These are phyloP conservation scores for Septoria petroselini DNA, from an alignment of 2,329 filamentous ascomycete genomes.

Conservation along the genomic window DNA sequence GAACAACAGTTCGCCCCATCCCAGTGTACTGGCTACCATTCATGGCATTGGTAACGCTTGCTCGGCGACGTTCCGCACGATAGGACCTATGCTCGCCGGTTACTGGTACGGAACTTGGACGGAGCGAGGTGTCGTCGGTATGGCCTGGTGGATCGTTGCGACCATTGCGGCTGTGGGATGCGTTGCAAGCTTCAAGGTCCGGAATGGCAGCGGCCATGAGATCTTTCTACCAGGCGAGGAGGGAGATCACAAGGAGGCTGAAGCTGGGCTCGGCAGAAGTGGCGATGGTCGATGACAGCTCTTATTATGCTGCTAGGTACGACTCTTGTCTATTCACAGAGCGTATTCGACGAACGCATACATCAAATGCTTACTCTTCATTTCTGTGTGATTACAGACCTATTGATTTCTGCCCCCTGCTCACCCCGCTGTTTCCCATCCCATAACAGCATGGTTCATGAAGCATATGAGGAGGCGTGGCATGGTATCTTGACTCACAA, in stretches of 20 bases:
- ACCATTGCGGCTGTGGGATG: conserved; percentile 57
- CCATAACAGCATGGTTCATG: neutral
- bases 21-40: conserved; percentile 55
- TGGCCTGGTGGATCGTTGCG: conserved; percentile 58
- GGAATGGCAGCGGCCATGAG: conserved; percentile 64
- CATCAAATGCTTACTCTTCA: no score
- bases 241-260: conserved; percentile 32
- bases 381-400: neutral
- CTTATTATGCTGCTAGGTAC: neutral
- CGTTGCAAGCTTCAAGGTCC: conserved; percentile 57
- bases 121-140: conserved; percentile 53
- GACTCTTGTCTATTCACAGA: no score
- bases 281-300: conserved; percentile 31
- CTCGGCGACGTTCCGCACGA: conserved; percentile 52
- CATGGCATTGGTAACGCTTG: conserved; percentile 59
- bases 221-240: conserved; percentile 53
- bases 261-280: conserved; percentile 31
- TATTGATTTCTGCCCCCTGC: neutral
- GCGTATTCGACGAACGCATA: no score
- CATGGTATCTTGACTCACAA: neutral
- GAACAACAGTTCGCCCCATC: conserved; percentile 58
- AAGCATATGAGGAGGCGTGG: neutral
- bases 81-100: conserved; percentile 56
- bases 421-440: neutral
- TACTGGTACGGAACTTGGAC: conserved; percentile 55